Conservation (phyloP, 257 asterid genomes). For the Euphrasia confusa region DNA sequence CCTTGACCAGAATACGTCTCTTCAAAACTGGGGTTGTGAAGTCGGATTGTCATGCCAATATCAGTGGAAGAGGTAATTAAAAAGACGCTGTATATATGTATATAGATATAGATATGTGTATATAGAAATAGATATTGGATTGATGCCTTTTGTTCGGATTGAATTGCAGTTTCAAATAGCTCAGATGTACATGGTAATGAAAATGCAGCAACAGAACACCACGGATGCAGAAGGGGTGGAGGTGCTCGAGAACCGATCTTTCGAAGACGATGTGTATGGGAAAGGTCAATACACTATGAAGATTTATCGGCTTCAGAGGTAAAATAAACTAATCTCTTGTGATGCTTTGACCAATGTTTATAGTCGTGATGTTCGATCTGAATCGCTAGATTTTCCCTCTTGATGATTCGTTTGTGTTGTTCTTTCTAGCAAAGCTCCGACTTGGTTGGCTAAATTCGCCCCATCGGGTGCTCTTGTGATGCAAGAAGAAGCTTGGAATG, state of each 20-base stretch:
- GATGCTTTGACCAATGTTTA: neutral
- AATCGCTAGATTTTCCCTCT: neutral
- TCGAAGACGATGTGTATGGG: constrained; percentile 63
- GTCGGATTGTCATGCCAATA: constrained; percentile 90
- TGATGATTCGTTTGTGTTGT: neutral
- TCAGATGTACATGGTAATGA: constrained; percentile 85
- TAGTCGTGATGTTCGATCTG: neutral
- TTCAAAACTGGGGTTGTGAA: constrained; percentile 31
- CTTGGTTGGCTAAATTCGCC: constrained; percentile 77
- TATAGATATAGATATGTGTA: no score
- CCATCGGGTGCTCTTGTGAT: constrained; percentile 75
- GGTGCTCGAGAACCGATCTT: constrained; percentile 75
- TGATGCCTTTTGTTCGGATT: neutral
- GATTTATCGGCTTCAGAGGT: constrained; percentile 73
- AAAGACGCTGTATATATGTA: neutral
- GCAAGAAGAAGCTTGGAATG: constrained; percentile 98
- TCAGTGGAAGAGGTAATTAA: constrained; percentile 77
- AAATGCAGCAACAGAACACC: constrained; percentile 85
- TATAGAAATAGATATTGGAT: neutral
- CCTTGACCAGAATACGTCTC: constrained; percentile 47
- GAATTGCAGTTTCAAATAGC: constrained; percentile 75
- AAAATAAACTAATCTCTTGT: neutral
- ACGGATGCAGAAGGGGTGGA: constrained; percentile 84
- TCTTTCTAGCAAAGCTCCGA: constrained; percentile 70
- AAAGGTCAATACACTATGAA: constrained; percentile 80